These are phyloP conservation scores for Trypanosoma theileri DNA, from an alignment of 208 protist species.

Conservation along the genomic window DNA sequence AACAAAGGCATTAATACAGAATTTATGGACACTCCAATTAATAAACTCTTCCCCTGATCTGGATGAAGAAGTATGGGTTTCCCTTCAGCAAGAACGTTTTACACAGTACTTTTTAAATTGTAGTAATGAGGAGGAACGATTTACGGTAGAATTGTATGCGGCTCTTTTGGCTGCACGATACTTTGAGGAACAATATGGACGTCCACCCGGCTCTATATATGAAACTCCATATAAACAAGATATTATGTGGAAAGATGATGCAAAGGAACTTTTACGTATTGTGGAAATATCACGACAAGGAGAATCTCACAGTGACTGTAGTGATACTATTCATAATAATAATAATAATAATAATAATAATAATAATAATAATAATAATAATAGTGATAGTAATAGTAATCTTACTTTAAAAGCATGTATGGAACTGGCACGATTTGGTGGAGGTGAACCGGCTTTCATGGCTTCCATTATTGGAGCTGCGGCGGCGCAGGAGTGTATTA, in stretches of 20 bases:
- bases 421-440: slow-evolving; percentile 81
- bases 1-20: slow-evolving; percentile 30
- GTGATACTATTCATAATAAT: no score
- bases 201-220: slow-evolving; percentile 12
- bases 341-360: no score
- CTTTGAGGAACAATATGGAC: slow-evolving; percentile 24
- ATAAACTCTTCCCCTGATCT: slow-evolving; percentile 30
- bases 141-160: slow-evolving; percentile 21
- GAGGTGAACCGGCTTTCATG: slow-evolving; percentile 87
- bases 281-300: background rate
- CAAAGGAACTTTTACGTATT: slow-evolving; percentile 16
- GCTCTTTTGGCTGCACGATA: slow-evolving; percentile 19
- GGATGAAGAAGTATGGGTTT: background rate
- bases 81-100: slow-evolving; percentile 10
- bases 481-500: slow-evolving; percentile 95
- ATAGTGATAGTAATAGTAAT: background rate
- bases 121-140: slow-evolving; percentile 2
- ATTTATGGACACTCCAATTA: slow-evolving; percentile 45
- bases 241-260: slow-evolving; percentile 20
- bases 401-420: slow-evolving; percentile 20
- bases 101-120: slow-evolving; percentile 13
- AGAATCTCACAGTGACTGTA: background rate
- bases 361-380: background rate
- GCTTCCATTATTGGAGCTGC: slow-evolving; percentile 92
- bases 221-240: background rate